These are phyloP conservation scores for Botrytis porri DNA, from an alignment of 2,329 filamentous ascomycete genomes.

Conservation along the genomic window DNA sequence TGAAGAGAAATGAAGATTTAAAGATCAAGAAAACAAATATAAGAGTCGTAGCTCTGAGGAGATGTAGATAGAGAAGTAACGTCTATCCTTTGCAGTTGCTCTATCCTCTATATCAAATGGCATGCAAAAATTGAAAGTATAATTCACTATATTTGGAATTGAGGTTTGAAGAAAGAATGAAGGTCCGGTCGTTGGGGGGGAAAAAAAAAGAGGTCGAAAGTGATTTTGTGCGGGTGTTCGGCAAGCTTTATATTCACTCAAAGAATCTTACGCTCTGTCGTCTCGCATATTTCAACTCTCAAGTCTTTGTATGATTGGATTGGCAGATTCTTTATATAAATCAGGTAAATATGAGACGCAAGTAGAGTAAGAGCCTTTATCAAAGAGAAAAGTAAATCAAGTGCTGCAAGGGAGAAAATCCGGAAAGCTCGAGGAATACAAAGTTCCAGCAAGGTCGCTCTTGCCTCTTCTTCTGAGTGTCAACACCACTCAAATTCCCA, in stretches of 20 bases:
- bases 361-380: not conserved
- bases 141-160: not conserved
- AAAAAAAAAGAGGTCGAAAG: not conserved
- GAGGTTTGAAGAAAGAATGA: not conserved
- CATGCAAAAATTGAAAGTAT: constrained; percentile 11
- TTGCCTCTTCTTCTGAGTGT: not conserved
- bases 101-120: constrained; percentile 19
- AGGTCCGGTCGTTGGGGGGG: not conserved
- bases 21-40: constrained; percentile 35
- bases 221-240: not conserved
- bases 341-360: not conserved
- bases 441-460: not conserved
- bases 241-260: constrained; percentile 11
- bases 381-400: not conserved
- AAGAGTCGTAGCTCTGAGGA: constrained; percentile 35
- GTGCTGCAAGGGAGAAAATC: not conserved
- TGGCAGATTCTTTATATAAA: not conserved
- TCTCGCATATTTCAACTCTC: not conserved
- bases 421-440: not conserved
- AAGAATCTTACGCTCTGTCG: not conserved
- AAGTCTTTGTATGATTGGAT: not conserved
- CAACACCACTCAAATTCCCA: not conserved
- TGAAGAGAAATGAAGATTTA: constrained; percentile 29
- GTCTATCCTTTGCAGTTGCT: constrained; percentile 15
- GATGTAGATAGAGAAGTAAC: constrained; percentile 36